phyloP scores from a whole-genome alignment of 306 rosid species.

The Luffa aegyptiaca region DNA sequence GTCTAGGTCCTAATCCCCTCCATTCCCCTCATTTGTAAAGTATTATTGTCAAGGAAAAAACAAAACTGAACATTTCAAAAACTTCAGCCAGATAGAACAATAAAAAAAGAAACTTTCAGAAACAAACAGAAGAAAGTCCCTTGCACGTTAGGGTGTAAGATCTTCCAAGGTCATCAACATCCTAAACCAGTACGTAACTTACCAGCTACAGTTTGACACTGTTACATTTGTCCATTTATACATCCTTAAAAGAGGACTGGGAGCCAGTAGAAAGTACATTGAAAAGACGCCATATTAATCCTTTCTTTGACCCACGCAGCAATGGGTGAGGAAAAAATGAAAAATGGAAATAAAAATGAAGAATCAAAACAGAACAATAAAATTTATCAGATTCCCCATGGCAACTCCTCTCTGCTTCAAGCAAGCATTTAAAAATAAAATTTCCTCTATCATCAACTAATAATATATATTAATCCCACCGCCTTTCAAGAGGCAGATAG shows the following conservation, averaged over 20 bases:
- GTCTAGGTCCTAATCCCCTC: neutral
- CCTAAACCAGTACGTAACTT: neutral
- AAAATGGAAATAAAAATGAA: neutral
- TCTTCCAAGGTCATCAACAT: neutral
- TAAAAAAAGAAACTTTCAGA: neutral
- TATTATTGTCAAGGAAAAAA: neutral
- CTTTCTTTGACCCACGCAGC: neutral
- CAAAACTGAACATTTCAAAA: neutral
- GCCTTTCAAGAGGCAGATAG: neutral
- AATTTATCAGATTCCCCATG: neutral
- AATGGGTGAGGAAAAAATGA: neutral
- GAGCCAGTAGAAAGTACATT: neutral
- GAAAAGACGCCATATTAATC: neutral
- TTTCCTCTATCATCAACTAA: neutral
- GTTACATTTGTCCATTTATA: neutral
- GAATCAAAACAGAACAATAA: neutral
- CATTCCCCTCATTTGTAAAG: neutral
- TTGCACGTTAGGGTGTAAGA: neutral
- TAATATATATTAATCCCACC: neutral
- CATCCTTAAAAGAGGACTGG: neutral
- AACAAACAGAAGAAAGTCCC: slow-evolving; percentile 5
- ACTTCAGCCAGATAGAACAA: neutral
- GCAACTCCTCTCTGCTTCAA: neutral
- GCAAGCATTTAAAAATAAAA: neutral
- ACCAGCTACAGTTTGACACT: neutral